Conservation (phyloP, 768 basidiomycete genomes). For the Krasilnikovozyma curviuscula region DNA sequence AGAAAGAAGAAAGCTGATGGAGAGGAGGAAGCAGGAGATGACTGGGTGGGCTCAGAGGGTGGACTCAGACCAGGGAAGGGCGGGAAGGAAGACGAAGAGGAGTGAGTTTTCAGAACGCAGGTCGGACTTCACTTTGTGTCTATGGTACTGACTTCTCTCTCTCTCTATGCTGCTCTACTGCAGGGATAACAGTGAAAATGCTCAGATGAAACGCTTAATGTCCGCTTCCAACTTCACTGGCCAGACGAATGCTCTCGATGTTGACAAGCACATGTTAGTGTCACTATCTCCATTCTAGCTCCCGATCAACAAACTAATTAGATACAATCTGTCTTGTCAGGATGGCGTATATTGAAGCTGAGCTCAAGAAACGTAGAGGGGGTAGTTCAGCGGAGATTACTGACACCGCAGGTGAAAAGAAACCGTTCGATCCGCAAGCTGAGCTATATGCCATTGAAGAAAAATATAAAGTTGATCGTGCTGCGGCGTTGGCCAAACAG, state of each 20-base stretch:
- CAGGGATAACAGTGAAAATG: slow-evolving; percentile 9
- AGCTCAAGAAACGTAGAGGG: slow-evolving; percentile 54
- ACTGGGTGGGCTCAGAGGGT: slow-evolving; percentile 45
- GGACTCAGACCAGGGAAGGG: slow-evolving; percentile 10
- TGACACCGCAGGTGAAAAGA: slow-evolving; percentile 28
- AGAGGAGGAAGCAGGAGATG: slow-evolving; percentile 23
- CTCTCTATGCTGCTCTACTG: not conserved
- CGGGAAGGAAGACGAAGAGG: slow-evolving; percentile 11
- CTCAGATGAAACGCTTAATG: slow-evolving; percentile 16
- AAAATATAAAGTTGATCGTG: slow-evolving; percentile 27
- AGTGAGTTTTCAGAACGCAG: slow-evolving; percentile 4
- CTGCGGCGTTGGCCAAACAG: slow-evolving; percentile 15
- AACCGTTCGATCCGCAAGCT: slow-evolving; percentile 49
- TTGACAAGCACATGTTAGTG: slow-evolving; percentile 95
- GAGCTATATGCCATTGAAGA: slow-evolving; percentile 53
- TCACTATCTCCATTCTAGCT: not conserved
- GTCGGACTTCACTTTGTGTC: not conserved
- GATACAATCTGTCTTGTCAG: slow-evolving; percentile 27
- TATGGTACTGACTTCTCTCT: not conserved
- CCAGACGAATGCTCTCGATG: slow-evolving; percentile 85
- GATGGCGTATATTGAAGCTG: slow-evolving; percentile 97
- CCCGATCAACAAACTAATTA: not conserved
- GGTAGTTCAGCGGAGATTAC: slow-evolving; percentile 25
- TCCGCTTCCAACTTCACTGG: slow-evolving; percentile 75
- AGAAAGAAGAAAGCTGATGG: slow-evolving; percentile 37